Percentiles rank a stretch among this genome's conserved stretches.
Conservation (phyloP, 1,139 yeast genomes). For the Hansenula sp. region DNA sequence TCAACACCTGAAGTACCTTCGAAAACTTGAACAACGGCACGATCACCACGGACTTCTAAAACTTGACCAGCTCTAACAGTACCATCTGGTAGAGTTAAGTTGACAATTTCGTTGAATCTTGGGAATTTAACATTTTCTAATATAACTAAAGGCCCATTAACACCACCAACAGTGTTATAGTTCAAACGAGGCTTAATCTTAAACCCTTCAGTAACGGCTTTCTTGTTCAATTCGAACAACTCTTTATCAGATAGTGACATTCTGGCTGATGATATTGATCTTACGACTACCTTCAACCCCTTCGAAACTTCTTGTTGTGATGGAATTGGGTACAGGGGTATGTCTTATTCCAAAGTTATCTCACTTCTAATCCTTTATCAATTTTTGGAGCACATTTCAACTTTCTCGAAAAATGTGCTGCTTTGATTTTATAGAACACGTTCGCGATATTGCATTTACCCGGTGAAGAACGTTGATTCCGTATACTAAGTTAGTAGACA, state of each 20-base stretch:
- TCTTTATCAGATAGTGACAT: slow-evolving; percentile 31
- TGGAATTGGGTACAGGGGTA: neutral
- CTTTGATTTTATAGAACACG: neutral
- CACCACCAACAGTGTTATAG: slow-evolving; percentile 96
- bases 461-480: neutral
- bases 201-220: slow-evolving; percentile 89
- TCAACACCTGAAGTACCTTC: slow-evolving; percentile 98
- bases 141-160: slow-evolving; percentile 96
- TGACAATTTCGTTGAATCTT: slow-evolving; percentile 93
- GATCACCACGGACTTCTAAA: slow-evolving; percentile 92
- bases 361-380: neutral
- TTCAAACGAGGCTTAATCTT: slow-evolving; percentile 84
- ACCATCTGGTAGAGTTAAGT: slow-evolving; percentile 95
- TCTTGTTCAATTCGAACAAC: slow-evolving; percentile 70
- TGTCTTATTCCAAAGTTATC: neutral
- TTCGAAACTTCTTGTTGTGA: too few relatives aligned
- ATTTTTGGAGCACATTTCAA: too few relatives aligned
- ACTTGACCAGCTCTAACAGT: slow-evolving; percentile 95
- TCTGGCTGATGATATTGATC: neutral
- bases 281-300: neutral
- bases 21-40: slow-evolving; percentile 97
- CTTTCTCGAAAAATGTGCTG: neutral
- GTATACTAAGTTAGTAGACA: too few relatives aligned
- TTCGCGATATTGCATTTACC: neutral
- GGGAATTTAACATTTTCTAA: slow-evolving; percentile 96